Base-by-base conservation (phyloP, 1,284 basidiomycete genomes). In the Anthracocystis setariae region DNA sequence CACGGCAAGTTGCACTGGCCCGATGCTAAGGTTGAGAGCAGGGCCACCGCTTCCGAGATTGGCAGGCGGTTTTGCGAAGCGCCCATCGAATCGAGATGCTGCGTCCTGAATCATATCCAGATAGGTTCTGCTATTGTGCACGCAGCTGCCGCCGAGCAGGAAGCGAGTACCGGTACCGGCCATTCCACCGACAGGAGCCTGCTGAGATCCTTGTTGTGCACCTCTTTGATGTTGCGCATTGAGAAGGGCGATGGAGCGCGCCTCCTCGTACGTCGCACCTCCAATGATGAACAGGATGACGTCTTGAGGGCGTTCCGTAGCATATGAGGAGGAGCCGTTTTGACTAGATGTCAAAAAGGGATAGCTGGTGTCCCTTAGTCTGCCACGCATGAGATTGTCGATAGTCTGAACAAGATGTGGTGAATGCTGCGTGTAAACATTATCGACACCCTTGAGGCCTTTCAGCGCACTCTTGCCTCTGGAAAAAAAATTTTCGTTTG, bases 371-470 rank as follows among this genome's bases (percentile, higher is more conserved):
- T 98, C 95, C 72, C 88, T 90, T 67, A 98, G 83, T 46, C 92
- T 87, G 13, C 94, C 95, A 77, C 89, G 93, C 77, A 96, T 88
- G 2, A 99, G 85, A 55, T 91, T 87, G 80, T 99, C 96, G 20
- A 98, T 85, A 5, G 95, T 98, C 80, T 97, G 90, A 0, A 91
- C 89, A 3, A 99, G 86, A 83, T 96, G 94, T 9, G 96, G 96
- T 15, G 90, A 91, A 80, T 98, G 96, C 79, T 98, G 96, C 55
- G 94, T 99, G 82, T 98, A 99, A 8, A 98, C 95, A 79, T 99
- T 99, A 83, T 99, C 96, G 7, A 98, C 96, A 8, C 96, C 96
- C 86, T 97, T 97, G 55, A 98, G 85, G 1, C 96, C 96, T 82
- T 97, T 97, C 66, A 99, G 84, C 0, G 95, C 96, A 33, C 91